These are phyloP conservation scores for Grosmannia clavigera DNA, from an alignment of 2,329 filamentous ascomycete species.

Conservation along the genomic window DNA sequence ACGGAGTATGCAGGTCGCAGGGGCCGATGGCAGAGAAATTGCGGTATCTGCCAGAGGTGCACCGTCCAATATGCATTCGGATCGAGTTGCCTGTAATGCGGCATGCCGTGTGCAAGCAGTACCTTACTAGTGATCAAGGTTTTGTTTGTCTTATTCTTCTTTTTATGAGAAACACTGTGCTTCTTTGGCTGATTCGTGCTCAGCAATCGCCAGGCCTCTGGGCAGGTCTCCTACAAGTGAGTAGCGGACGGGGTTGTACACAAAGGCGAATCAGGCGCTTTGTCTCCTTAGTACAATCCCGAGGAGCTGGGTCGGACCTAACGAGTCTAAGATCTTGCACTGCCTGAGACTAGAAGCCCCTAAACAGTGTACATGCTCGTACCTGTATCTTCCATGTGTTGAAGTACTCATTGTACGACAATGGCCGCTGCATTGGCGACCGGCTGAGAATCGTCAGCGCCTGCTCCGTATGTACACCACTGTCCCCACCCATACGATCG, in stretches of 20 bases:
- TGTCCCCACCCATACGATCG: not conserved
- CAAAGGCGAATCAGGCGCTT: slow-evolving; percentile 2
- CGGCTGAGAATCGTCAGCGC: not conserved
- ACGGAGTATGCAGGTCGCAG: not conserved
- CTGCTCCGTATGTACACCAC: not conserved
- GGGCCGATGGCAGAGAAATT: too few relatives aligned
- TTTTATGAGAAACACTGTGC: too few relatives aligned
- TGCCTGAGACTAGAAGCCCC: not conserved
- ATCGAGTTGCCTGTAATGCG: too few relatives aligned
- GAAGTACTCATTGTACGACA: not conserved
- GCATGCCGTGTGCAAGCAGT: too few relatives aligned
- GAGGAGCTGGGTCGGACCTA: slow-evolving; percentile 10
- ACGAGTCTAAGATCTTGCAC: slow-evolving; percentile 5
- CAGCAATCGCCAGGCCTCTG: too few relatives aligned
- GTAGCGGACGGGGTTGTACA: not conserved
- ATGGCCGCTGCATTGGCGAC: not conserved
- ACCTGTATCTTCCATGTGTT: not conserved
- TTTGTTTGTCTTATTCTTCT: too few relatives aligned
- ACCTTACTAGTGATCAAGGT: too few relatives aligned
- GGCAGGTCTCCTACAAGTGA: not conserved
- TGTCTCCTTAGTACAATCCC: slow-evolving; percentile 7
- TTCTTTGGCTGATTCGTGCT: too few relatives aligned
- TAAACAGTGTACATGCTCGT: not conserved
- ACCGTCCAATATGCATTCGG: too few relatives aligned
- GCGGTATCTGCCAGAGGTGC: too few relatives aligned